phyloP scores from a whole-genome alignment of 2,329 filamentous ascomycete species.

The Fusarium metavorans region DNA sequence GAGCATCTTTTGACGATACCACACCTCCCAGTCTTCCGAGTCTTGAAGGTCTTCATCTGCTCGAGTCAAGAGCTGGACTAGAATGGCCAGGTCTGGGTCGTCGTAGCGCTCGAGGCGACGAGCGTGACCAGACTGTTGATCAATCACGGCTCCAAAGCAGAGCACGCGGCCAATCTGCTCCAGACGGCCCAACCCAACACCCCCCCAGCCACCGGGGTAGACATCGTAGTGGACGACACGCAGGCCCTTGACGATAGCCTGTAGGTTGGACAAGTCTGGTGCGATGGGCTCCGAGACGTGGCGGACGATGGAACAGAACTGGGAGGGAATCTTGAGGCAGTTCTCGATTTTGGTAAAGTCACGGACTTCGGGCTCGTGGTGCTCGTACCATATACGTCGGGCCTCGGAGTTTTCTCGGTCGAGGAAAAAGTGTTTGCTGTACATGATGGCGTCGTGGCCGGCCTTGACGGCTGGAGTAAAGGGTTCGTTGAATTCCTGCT shows the following conservation, averaged over 20 bases:
- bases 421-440: constrained; percentile 6
- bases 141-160: constrained; percentile 28
- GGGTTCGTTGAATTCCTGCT: not conserved
- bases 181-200: not conserved
- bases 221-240: not conserved
- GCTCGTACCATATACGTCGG: constrained; percentile 16
- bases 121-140: not conserved
- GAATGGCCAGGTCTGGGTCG: constrained; percentile 20
- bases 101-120: constrained; percentile 16
- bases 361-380: not conserved
- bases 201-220: constrained; percentile 16
- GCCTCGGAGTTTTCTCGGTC: constrained; percentile 11
- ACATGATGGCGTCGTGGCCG: not conserved
- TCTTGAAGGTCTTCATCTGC: not conserved
- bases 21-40: not conserved
- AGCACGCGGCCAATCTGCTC: constrained; percentile 17
- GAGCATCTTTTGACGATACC: constrained; percentile 8
- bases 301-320: constrained; percentile 15
- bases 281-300: constrained; percentile 29
- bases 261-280: constrained; percentile 24
- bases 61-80: constrained; percentile 10
- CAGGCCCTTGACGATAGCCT: constrained; percentile 11
- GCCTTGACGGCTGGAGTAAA: not conserved
- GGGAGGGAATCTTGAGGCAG: constrained; percentile 17
- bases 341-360: constrained; percentile 19